A percentile compares a stretch with the other conserved stretches of the same genome.
These are phyloP conservation scores for Grosmannia serpens DNA, from an alignment of 2,329 filamentous ascomycete genomes.

Conservation along the genomic window DNA sequence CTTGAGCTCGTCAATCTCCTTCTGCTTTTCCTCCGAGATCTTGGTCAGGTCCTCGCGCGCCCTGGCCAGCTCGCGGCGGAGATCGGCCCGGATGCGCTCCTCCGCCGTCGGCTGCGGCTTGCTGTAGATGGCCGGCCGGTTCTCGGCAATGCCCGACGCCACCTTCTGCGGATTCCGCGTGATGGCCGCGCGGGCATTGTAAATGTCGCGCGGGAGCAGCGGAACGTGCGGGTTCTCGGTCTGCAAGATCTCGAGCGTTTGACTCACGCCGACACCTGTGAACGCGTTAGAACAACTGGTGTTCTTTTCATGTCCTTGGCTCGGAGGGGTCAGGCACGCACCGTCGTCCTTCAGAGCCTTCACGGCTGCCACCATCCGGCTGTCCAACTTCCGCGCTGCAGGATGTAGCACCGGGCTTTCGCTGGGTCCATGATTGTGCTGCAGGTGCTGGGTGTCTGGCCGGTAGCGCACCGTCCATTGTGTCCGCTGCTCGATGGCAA, in stretches of 20 bases:
- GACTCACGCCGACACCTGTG: slow-evolving; percentile 50
- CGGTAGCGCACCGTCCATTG: slow-evolving; percentile 57
- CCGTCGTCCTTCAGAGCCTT: slow-evolving; percentile 55
- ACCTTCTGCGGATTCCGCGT: slow-evolving; percentile 54
- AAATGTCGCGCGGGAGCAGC: slow-evolving; percentile 53
- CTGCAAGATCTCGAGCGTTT: slow-evolving; percentile 56
- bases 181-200: slow-evolving; percentile 56
- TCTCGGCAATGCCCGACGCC: slow-evolving; percentile 45
- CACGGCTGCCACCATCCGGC: slow-evolving; percentile 56
- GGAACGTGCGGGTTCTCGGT: slow-evolving; percentile 52
- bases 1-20: slow-evolving; percentile 47
- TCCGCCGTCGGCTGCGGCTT: slow-evolving; percentile 52
- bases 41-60: slow-evolving; percentile 44
- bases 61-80: slow-evolving; percentile 48
- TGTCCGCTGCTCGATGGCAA: slow-evolving; percentile 54
- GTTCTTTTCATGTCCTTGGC: neutral
- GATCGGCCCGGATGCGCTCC: slow-evolving; percentile 50
- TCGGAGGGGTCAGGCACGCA: slow-evolving; percentile 24
- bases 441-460: slow-evolving; percentile 44
- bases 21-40: slow-evolving; percentile 42
- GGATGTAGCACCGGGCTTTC: slow-evolving; percentile 56
- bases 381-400: slow-evolving; percentile 53
- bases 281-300: slow-evolving; percentile 11
- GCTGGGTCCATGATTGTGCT: slow-evolving; percentile 55
- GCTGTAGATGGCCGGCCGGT: slow-evolving; percentile 53